Evolutionary conservation across 768 basidiomycete species (phyloP).

Genomic region (Pleurotus cornucopiae): DNA sequence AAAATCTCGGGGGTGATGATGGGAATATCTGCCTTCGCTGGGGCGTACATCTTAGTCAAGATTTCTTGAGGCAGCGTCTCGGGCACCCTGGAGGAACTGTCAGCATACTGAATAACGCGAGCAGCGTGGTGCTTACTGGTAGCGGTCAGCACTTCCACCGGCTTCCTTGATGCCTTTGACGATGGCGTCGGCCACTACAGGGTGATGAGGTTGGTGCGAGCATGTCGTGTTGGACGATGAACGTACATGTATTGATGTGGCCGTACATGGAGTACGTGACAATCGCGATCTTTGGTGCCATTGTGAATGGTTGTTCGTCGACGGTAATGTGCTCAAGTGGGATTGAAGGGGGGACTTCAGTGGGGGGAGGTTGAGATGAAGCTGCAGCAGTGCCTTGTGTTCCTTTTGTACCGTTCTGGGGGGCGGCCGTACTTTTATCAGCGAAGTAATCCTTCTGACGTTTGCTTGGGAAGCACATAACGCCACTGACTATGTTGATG

Average conservation of each 20-base stretch:
- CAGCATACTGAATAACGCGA: not conserved
- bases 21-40: conserved; percentile 56
- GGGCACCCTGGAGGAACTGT: conserved; percentile 34
- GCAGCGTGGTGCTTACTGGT: conserved; percentile 29
- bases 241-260: conserved; percentile 47
- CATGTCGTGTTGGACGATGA: not conserved
- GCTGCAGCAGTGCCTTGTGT: not conserved
- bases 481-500: not conserved
- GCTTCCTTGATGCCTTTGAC: conserved; percentile 27
- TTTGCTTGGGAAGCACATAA: conserved; percentile 8
- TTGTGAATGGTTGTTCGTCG: not conserved
- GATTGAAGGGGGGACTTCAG: not conserved
- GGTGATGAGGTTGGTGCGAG: too few relatives aligned
- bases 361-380: not conserved
- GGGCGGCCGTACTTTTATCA: not conserved
- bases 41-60: conserved; percentile 56
- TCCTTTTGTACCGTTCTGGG: conserved; percentile 8
- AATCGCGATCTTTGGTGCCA: conserved; percentile 38
- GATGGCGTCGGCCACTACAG: conserved; percentile 37
- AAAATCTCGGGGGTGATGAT: conserved; percentile 49
- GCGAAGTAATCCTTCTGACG: conserved; percentile 6
- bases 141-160: conserved; percentile 35
- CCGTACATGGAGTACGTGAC: conserved; percentile 57
- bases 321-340: not conserved
- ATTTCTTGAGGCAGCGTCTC: conserved; percentile 66